Evolutionary conservation across 2,329 filamentous ascomycete genomes (phyloP).

Genomic region (Talaromyces marneffei): DNA sequence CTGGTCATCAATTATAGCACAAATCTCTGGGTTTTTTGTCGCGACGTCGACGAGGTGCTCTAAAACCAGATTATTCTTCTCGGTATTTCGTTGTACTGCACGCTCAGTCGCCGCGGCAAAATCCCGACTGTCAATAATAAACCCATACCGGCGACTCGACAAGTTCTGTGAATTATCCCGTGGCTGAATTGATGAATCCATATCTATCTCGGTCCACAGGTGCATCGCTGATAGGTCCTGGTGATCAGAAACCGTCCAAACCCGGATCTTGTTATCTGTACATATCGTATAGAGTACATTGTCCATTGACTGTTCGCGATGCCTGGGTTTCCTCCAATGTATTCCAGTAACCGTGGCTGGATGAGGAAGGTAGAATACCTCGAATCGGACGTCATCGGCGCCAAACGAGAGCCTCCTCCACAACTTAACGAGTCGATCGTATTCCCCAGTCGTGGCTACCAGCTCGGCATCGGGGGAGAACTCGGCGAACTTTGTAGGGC

Average conservation of each 20-base stretch:
- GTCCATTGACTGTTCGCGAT: constrained; percentile 70
- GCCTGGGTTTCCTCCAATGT: constrained; percentile 76
- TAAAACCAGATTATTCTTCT: constrained; percentile 64
- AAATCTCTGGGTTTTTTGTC: constrained; percentile 79
- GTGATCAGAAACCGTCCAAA: constrained; percentile 76
- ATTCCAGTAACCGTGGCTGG: constrained; percentile 71
- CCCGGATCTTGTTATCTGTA: constrained; percentile 68
- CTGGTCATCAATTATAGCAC: constrained; percentile 73
- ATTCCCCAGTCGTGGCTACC: constrained; percentile 71
- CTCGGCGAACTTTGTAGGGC: constrained; percentile 63
- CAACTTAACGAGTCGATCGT: constrained; percentile 82
- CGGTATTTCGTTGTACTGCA: constrained; percentile 60
- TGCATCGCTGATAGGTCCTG: constrained; percentile 66
- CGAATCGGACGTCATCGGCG: constrained; percentile 75
- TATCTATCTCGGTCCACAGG: constrained; percentile 74
- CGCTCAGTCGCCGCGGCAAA: constrained; percentile 71
- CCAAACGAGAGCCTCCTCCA: constrained; percentile 87
- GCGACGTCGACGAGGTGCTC: constrained; percentile 82
- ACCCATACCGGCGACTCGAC: constrained; percentile 58
- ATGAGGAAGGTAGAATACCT: constrained; percentile 85
- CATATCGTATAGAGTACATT: constrained; percentile 90
- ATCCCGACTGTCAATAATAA: constrained; percentile 76
- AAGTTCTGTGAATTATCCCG: constrained; percentile 39
- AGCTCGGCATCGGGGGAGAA: constrained; percentile 84
- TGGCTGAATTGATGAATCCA: constrained; percentile 63